Evolutionary conservation across 164 flowering plant genomes (phyloP).

Genomic region (Aristolochia californica): DNA sequence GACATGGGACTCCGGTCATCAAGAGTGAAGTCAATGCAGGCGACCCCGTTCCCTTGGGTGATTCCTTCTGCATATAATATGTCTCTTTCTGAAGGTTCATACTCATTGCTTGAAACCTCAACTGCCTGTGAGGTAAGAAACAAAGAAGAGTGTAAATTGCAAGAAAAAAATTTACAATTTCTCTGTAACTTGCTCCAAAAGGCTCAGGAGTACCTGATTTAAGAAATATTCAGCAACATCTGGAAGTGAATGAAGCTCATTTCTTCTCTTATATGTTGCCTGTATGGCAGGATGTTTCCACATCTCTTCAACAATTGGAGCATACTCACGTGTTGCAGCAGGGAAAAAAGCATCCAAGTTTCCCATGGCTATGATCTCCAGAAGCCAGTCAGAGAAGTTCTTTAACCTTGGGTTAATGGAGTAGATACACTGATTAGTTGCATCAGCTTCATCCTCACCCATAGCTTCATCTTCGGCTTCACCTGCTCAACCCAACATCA

Average conservation of each 20-base stretch:
- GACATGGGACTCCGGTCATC: constrained; percentile 98
- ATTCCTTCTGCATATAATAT: constrained; percentile 94
- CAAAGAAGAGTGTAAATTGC: background rate
- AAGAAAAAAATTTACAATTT: background rate
- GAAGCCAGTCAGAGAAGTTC: constrained; percentile 95
- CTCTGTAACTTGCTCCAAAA: too few relatives aligned
- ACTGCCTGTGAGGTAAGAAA: constrained; percentile 48
- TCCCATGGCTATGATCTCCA: constrained; percentile 97
- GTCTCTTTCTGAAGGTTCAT: constrained; percentile 87
- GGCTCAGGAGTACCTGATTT: constrained; percentile 47
- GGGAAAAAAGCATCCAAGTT: constrained; percentile 97
- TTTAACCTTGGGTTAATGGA: constrained; percentile 85
- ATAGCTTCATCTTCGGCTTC: constrained; percentile 10
- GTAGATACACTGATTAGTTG: constrained; percentile 41
- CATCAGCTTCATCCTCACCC: constrained; percentile 27
- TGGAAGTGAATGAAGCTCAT: constrained; percentile 94
- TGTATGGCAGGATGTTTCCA: constrained; percentile 95
- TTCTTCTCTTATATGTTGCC: constrained; percentile 71
- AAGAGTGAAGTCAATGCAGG: constrained; percentile 83
- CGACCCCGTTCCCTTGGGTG: constrained; percentile 89
- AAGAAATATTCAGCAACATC: constrained; percentile 93
- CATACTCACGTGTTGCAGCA: constrained; percentile 99
- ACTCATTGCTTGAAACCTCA: constrained; percentile 94
- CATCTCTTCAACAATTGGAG: constrained; percentile 93
- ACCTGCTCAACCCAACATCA: constrained; percentile 29